Conservation (phyloP, 768 basidiomycete genomes). For the Phlebiopsis flavidoalba region DNA sequence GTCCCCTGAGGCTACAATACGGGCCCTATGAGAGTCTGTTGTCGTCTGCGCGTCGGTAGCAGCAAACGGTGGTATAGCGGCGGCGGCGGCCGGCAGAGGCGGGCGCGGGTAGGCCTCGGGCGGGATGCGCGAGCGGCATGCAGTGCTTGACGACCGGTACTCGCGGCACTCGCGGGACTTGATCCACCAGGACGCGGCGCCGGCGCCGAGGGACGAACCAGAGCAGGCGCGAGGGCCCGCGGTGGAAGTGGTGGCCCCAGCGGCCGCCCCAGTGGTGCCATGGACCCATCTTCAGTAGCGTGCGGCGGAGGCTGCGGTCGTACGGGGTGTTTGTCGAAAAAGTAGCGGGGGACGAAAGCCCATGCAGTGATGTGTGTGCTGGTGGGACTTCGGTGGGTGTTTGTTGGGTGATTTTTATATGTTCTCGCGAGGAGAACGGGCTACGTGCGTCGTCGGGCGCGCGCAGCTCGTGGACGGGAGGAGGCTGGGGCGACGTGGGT, state of each 20-base stretch:
- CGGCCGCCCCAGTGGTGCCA: background rate
- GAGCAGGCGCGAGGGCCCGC: slow-evolving; percentile 51
- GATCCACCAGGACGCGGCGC: slow-evolving; percentile 28
- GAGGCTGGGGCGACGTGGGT: too few relatives aligned
- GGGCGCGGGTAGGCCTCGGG: slow-evolving; percentile 18
- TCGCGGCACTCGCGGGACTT: slow-evolving; percentile 38
- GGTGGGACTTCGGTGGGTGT: background rate
- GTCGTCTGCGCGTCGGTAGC: background rate
- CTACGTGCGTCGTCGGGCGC: background rate
- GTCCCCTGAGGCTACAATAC: too few relatives aligned
- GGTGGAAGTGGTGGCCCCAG: slow-evolving; percentile 15
- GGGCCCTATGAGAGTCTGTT: too few relatives aligned
- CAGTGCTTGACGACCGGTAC: slow-evolving; percentile 26
- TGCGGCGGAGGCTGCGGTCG: background rate
- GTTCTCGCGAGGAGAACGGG: background rate
- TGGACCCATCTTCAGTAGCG: background rate
- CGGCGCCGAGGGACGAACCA: slow-evolving; percentile 68
- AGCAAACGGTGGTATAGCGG: background rate
- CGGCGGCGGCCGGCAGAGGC: background rate
- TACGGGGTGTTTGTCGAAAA: background rate
- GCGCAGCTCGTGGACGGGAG: background rate
- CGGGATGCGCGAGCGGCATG: slow-evolving; percentile 21
- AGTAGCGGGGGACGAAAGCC: background rate
- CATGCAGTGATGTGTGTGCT: background rate
- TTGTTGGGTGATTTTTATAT: background rate